A percentile compares a stretch with the other conserved stretches of the same genome.
These are phyloP conservation scores for Trichosanthes cucumerina DNA, from an alignment of 306 rosid genomes.

Conservation along the genomic window DNA sequence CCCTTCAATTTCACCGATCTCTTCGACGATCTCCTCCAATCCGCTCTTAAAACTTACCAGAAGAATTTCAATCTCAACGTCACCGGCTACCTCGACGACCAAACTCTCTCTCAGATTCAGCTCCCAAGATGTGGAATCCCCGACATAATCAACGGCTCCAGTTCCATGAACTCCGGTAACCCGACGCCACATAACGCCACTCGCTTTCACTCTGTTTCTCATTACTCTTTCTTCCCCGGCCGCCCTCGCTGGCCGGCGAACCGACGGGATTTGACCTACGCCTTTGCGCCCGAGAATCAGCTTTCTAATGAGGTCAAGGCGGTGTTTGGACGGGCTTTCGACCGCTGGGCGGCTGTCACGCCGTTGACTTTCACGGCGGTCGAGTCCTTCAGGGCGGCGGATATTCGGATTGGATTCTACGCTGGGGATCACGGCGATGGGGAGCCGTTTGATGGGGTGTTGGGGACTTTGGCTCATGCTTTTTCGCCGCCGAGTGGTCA, in stretches of 20 bases:
- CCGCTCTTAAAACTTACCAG: slow-evolving; percentile 53
- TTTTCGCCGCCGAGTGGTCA: slow-evolving; percentile 74
- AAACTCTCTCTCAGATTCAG: slow-evolving; percentile 35
- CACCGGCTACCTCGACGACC: slow-evolving; percentile 52
- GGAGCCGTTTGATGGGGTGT: slow-evolving; percentile 61
- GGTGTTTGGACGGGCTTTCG: slow-evolving; percentile 49
- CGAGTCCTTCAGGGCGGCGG: slow-evolving; percentile 19
- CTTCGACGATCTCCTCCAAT: slow-evolving; percentile 43
- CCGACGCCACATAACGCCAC: not conserved
- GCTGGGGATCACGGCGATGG: slow-evolving; percentile 83
- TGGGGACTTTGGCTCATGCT: slow-evolving; percentile 86
- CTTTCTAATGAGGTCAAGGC: slow-evolving; percentile 26
- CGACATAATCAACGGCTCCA: slow-evolving; percentile 56
- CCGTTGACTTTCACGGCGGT: slow-evolving; percentile 37
- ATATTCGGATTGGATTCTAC: slow-evolving; percentile 52
- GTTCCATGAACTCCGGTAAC: slow-evolving; percentile 60
- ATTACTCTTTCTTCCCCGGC: slow-evolving; percentile 48
- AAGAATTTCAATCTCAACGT: slow-evolving; percentile 74
- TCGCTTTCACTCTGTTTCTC: slow-evolving; percentile 51
- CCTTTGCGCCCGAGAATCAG: slow-evolving; percentile 33
- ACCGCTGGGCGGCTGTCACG: slow-evolving; percentile 58
- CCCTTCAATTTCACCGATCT: slow-evolving; percentile 44
- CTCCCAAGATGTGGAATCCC: slow-evolving; percentile 63
- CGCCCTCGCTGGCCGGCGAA: slow-evolving; percentile 55
- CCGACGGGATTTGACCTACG: slow-evolving; percentile 41